Evolutionary conservation across 2,329 filamentous ascomycete genomes (phyloP).

Genomic region (Cladosporium austrohemisphaericum): DNA sequence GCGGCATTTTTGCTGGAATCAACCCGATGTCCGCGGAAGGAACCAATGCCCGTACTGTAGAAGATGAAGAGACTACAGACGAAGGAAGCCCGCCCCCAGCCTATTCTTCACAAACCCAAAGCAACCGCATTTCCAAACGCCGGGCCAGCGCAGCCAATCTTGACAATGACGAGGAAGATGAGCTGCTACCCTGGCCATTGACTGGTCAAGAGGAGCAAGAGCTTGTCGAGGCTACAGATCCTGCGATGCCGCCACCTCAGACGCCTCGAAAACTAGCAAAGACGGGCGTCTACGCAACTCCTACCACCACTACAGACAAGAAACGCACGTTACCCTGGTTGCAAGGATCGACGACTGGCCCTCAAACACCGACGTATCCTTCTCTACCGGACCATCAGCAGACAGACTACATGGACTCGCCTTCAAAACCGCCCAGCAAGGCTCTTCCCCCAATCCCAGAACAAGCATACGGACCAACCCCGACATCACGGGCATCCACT

Average conservation of each 20-base stretch:
- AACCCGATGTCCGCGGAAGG: background rate
- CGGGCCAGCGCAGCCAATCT: slow-evolving; percentile 22
- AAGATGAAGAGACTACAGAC: slow-evolving; percentile 18
- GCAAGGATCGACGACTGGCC: slow-evolving; percentile 16
- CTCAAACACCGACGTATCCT: slow-evolving; percentile 30
- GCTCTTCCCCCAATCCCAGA: background rate
- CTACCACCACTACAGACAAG: slow-evolving; percentile 28
- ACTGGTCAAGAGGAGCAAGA: slow-evolving; percentile 34
- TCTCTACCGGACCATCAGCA: slow-evolving; percentile 10
- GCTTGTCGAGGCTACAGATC: slow-evolving; percentile 27
- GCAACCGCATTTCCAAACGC: slow-evolving; percentile 29
- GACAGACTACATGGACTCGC: slow-evolving; percentile 25
- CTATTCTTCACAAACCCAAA: slow-evolving; percentile 18
- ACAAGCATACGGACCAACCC: slow-evolving; percentile 1
- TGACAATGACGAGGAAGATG: slow-evolving; percentile 29
- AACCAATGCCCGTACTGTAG: background rate
- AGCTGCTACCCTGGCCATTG: slow-evolving; percentile 32
- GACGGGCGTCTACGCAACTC: slow-evolving; percentile 38
- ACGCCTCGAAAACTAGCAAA: slow-evolving; percentile 42
- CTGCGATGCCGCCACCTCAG: slow-evolving; percentile 24
- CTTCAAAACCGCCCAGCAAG: slow-evolving; percentile 20
- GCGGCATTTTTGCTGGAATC: slow-evolving; percentile 15
- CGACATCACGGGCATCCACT: background rate
- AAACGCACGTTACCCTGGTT: slow-evolving; percentile 39
- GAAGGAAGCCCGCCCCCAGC: slow-evolving; percentile 15